Percentiles rank a stretch among this genome's conserved stretches.
Evolutionary conservation across 2,329 filamentous ascomycete species (phyloP).

Genomic region (Lomentospora prolificans): DNA sequence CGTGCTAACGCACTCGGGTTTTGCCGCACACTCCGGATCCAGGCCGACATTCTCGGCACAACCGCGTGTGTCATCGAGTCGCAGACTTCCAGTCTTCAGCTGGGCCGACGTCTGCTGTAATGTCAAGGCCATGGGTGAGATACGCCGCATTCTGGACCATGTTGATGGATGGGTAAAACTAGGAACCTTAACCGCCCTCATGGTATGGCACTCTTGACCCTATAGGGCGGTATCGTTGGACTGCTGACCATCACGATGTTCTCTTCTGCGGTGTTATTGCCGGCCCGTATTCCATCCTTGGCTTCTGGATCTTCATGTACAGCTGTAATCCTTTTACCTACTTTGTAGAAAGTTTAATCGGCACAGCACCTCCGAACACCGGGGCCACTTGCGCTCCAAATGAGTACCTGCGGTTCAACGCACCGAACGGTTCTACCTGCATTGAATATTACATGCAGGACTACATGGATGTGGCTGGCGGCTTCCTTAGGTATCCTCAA

Average conservation of each 20-base stretch:
- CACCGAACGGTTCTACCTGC: slow-evolving; percentile 44
- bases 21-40: slow-evolving; percentile 39
- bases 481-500: slow-evolving; percentile 33
- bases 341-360: slow-evolving; percentile 55
- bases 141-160: slow-evolving; percentile 56
- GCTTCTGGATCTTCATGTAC: slow-evolving; percentile 74
- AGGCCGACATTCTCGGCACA: slow-evolving; percentile 33
- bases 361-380: slow-evolving; percentile 52
- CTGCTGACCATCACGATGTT: slow-evolving; percentile 65
- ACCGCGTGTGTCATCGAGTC: slow-evolving; percentile 34
- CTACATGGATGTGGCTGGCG: slow-evolving; percentile 36
- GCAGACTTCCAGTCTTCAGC: slow-evolving; percentile 53
- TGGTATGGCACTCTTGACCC: slow-evolving; percentile 52
- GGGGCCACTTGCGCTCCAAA: slow-evolving; percentile 49
- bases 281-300: slow-evolving; percentile 48
- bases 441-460: slow-evolving; percentile 41
- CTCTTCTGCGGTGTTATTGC: slow-evolving; percentile 58
- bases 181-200: slow-evolving; percentile 62
- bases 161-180: slow-evolving; percentile 70
- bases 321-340: slow-evolving; percentile 67
- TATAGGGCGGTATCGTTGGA: slow-evolving; percentile 48
- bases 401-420: slow-evolving; percentile 54
- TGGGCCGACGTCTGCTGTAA: slow-evolving; percentile 68
- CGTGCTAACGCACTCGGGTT: slow-evolving; percentile 44
- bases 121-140: slow-evolving; percentile 58